Conservation (phyloP, 2,329 filamentous ascomycete species). For the Alternaria longipes region DNA sequence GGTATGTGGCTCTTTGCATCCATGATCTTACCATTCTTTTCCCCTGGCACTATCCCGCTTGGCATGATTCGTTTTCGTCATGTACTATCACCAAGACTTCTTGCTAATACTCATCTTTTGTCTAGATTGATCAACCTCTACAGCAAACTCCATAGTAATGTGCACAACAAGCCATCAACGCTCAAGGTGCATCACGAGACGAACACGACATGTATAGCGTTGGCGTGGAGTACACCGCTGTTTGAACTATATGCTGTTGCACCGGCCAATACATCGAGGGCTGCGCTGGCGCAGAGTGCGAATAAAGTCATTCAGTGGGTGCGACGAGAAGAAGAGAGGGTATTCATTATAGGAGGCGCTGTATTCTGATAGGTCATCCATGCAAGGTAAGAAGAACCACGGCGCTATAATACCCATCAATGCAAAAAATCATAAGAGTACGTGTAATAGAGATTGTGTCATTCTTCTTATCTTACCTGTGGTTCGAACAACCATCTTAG, state of each 20-base stretch:
- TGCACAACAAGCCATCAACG: constrained; percentile 85
- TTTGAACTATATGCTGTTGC: constrained; percentile 98
- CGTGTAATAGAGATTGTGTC: background rate
- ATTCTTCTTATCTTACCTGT: background rate
- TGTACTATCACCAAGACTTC: background rate
- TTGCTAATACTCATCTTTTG: background rate
- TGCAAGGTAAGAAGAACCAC: background rate
- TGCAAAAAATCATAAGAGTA: background rate
- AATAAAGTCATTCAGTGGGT: constrained; percentile 94
- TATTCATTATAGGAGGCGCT: constrained; percentile 98
- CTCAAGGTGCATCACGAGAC: constrained; percentile 87
- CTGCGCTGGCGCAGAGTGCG: constrained; percentile 80
- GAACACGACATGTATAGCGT: constrained; percentile 73
- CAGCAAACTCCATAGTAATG: constrained; percentile 80
- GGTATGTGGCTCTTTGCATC: constrained; percentile 51
- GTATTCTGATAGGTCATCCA: constrained; percentile 62
- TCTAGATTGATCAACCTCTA: constrained; percentile 74
- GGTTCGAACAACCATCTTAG: background rate
- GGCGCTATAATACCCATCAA: background rate
- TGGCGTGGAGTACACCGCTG: constrained; percentile 89
- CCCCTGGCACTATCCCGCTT: background rate
- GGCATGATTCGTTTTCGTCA: background rate
- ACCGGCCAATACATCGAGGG: constrained; percentile 70
- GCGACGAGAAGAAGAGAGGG: constrained; percentile 85
- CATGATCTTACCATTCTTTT: background rate